A percentile compares a stretch with the other conserved stretches of the same genome.
Evolutionary conservation across 2,329 filamentous ascomycete genomes (phyloP).

Genomic region (Fusarium sp.): DNA sequence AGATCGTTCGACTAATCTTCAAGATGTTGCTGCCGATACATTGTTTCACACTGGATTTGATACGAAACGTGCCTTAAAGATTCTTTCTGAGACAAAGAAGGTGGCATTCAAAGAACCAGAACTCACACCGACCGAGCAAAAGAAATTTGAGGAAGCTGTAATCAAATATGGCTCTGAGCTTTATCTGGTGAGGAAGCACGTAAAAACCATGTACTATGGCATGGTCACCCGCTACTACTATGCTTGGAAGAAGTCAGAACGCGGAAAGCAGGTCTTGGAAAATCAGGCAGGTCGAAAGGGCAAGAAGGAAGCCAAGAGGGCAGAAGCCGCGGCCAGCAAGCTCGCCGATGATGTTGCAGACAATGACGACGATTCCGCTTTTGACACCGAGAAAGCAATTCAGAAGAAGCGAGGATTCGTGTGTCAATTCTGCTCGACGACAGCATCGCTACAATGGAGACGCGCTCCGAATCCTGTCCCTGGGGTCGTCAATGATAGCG

Average conservation of each 20-base stretch:
- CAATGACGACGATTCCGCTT: conserved; percentile 93
- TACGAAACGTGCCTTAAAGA: conserved; percentile 75
- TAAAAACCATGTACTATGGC: conserved; percentile 83
- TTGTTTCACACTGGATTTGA: conserved; percentile 81
- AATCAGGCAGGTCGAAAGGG: conserved; percentile 88
- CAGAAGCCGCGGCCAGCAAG: conserved; percentile 78
- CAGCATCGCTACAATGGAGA: conserved; percentile 88
- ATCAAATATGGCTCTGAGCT: conserved; percentile 92
- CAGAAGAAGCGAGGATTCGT: conserved; percentile 85
- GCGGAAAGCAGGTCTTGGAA: conserved; percentile 90
- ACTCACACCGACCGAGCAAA: conserved; percentile 80
- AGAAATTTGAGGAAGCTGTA: conserved; percentile 93
- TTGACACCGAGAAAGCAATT: conserved; percentile 86
- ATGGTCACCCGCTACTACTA: conserved; percentile 95
- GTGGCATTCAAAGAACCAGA: conserved; percentile 87
- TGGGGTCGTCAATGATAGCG: conserved; percentile 75
- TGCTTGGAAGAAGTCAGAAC: conserved; percentile 94
- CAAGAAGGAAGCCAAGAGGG: conserved; percentile 85
- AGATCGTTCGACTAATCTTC: conserved; percentile 83
- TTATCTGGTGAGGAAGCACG: conserved; percentile 83
- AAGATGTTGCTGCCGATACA: conserved; percentile 84
- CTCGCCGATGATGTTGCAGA: conserved; percentile 93
- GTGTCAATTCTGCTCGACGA: conserved; percentile 92
- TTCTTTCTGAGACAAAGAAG: conserved; percentile 76
- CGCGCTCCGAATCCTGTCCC: conserved; percentile 84